Base-by-base conservation (phyloP, 2,329 filamentous ascomycete species). In the Fusarium sacchari region DNA sequence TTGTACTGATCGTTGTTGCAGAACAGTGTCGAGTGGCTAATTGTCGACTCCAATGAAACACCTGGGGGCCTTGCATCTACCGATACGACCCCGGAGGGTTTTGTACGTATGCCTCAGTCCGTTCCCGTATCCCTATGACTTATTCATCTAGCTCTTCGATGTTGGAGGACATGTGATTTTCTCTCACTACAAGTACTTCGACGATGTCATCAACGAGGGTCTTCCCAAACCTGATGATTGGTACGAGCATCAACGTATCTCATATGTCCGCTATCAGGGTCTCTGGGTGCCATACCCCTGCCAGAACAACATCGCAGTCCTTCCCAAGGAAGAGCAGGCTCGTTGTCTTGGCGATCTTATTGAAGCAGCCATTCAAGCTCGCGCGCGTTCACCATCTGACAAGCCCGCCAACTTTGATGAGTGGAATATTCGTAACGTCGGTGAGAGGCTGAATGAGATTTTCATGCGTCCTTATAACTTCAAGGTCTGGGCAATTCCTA, bases 381-480 rank as follows among this genome's bases (percentile, higher is more conserved):
- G 95, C 78, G 94, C 97, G 40, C 52, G 52, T 87, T 94, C 80
- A 95, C 90, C 86, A 94, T 91, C 76, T 8, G 52, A 55, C 0
- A 98, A 98, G 88, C 96, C 96, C 78, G 93, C 95, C 88, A 89
- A 97, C 86, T 99, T 99, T 79, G 96, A 99, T 81, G 95, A 99
- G 88, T 98, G 95, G 95, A 98, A 98, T 80, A 83, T 98, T 79
- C 92, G 96, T 79, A 97, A 93, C 87, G 95, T 93, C 85, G 96
- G 96, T 79, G 87, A 90, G 79, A 95, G 96, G 78, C 89, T 99
- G 79, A 95, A 95, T 76, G 91, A 98, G 83, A 89, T 96, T 78
- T 99, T 99, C 89, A 99, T 99, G 96, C 90, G 96, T 78, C 96
- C 96, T 60, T 99, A 99, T 89, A 99, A 99, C 91, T 99, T 92